These are phyloP conservation scores for Cercophora sp. DNA, from an alignment of 495 filamentous ascomycete species.

Conservation along the genomic window DNA sequence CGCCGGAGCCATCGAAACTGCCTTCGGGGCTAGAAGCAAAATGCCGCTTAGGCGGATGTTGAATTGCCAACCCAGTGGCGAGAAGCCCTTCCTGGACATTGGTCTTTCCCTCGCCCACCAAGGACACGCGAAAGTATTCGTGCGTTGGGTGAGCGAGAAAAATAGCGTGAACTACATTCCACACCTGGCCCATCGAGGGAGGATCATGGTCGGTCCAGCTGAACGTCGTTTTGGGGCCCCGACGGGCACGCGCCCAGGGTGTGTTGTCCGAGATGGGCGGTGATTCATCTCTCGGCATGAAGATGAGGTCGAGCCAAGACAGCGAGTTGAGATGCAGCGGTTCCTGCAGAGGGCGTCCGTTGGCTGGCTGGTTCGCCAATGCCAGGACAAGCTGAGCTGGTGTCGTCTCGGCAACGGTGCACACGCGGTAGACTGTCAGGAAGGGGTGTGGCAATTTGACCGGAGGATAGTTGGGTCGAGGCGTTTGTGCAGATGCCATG, in stretches of 20 bases:
- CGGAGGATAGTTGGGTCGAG: conserved; percentile 12
- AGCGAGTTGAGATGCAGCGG: conserved; percentile 30
- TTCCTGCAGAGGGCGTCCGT: conserved; percentile 19
- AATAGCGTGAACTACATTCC: conserved; percentile 54
- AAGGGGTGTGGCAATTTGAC: conserved; percentile 39
- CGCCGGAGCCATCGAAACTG: too few relatives aligned
- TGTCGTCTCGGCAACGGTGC: conserved; percentile 11
- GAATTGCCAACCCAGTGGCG: conserved; percentile 45
- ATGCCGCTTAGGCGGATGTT: conserved; percentile 37
- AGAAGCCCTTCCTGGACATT: conserved; percentile 44
- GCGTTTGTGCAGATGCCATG: background rate
- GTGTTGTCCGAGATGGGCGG: conserved; percentile 38
- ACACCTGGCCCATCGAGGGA: conserved; percentile 52
- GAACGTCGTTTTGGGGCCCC: conserved; percentile 31
- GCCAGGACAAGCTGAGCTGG: conserved; percentile 18
- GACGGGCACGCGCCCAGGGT: conserved; percentile 39
- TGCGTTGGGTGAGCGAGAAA: conserved; percentile 47
- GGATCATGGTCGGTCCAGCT: conserved; percentile 28
- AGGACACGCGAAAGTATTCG: conserved; percentile 48
- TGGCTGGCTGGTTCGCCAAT: conserved; percentile 11
- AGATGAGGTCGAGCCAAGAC: conserved; percentile 31
- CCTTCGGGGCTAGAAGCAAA: too few relatives aligned
- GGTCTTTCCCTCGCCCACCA: conserved; percentile 38
- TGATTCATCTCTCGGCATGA: conserved; percentile 29
- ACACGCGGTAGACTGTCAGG: conserved; percentile 32